A percentile compares a stretch with the other conserved stretches of the same genome.
These are phyloP conservation scores for Voacanga thouarsii DNA, from an alignment of 257 asterid genomes.

Conservation along the genomic window DNA sequence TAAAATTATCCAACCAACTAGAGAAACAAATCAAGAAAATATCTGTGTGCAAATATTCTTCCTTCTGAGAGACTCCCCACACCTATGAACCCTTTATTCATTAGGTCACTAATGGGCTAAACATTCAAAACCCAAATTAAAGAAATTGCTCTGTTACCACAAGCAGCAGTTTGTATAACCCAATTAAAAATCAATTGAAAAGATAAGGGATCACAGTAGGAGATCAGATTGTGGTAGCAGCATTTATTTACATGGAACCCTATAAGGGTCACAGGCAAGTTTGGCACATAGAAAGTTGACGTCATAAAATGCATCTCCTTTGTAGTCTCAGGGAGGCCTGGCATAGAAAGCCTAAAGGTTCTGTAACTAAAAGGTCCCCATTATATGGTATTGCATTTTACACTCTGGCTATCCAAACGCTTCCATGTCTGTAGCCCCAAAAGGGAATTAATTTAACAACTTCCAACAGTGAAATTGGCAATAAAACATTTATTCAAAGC, in stretches of 20 bases:
- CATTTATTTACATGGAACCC: neutral
- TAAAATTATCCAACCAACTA: neutral
- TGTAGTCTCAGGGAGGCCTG: neutral
- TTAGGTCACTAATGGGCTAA: neutral
- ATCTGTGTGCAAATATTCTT: neutral
- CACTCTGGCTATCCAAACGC: neutral
- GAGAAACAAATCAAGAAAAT: neutral
- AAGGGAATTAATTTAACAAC: too few relatives aligned
- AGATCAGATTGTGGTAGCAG: neutral
- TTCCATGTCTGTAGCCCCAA: neutral
- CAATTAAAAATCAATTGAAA: neutral
- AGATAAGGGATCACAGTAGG: neutral
- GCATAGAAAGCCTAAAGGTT: neutral
- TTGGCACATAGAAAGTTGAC: neutral
- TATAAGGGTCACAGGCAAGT: neutral
- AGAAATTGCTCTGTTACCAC: too few relatives aligned
- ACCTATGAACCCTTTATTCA: neutral
- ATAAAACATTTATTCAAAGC: neutral
- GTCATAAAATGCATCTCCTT: neutral
- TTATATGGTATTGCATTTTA: neutral
- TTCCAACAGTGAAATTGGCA: neutral
- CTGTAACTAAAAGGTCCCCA: neutral
- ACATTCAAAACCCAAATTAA: neutral
- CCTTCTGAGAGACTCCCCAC: neutral
- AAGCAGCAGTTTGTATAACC: neutral